Evolutionary conservation across 225 moss, liverwort and hornwort genomes (phyloP).

Genomic region (Ulota crispa): DNA sequence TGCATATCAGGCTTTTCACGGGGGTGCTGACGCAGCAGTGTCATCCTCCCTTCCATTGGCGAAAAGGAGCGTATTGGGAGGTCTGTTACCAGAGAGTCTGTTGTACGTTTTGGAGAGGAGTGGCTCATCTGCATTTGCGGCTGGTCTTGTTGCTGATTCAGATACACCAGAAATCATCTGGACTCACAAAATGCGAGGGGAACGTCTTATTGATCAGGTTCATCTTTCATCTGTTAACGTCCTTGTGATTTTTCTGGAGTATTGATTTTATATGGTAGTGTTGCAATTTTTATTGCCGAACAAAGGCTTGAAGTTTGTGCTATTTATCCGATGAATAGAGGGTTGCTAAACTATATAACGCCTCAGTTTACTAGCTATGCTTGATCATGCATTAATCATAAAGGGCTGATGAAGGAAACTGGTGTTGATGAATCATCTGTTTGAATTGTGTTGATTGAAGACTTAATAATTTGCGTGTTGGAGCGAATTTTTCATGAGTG

Average conservation of each 20-base stretch:
- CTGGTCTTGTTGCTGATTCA: conserved; percentile 81
- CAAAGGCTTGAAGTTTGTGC: no score
- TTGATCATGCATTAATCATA: no score
- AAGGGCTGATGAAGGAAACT: no score
- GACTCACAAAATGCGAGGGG: conserved; percentile 95
- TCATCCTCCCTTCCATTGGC: conserved; percentile 91
- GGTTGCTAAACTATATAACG: no score
- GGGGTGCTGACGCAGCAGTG: conserved; percentile 94
- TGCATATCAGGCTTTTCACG: conserved; percentile 85
- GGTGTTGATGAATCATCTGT: not conserved
- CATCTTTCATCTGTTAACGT: not conserved
- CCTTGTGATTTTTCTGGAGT: not conserved
- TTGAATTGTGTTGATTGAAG: not conserved
- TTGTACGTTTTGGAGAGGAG: conserved; percentile 88
- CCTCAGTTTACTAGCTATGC: no score
- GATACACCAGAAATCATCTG: conserved; percentile 94
- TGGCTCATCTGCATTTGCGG: conserved; percentile 79
- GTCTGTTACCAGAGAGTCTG: conserved; percentile 83
- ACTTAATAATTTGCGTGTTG: no score
- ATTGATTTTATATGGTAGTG: not conserved
- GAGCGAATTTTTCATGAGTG: no score
- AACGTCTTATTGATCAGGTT: conserved; percentile 92
- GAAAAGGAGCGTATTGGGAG: conserved; percentile 87
- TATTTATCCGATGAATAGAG: no score
- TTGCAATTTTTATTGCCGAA: not conserved